Percentiles rank a stretch among this genome's conserved stretches.
phyloP scores from a whole-genome alignment of 805 yeast species.

The Grigorovia humatica region DNA sequence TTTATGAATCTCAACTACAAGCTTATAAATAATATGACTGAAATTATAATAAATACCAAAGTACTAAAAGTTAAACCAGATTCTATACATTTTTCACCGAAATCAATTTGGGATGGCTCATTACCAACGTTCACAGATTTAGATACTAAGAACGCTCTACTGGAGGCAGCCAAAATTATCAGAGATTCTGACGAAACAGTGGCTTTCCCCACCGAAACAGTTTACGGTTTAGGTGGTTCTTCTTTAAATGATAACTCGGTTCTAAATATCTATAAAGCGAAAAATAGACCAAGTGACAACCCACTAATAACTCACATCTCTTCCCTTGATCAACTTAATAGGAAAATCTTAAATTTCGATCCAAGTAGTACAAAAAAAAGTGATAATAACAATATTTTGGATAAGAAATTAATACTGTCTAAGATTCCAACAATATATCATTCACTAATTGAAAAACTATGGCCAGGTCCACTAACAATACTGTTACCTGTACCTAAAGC shows the following conservation, averaged over 20 bases:
- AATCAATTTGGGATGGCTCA: slow-evolving; percentile 29
- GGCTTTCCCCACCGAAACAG: slow-evolving; percentile 96
- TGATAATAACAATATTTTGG: too few species aligned
- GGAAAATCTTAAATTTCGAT: slow-evolving; percentile 39
- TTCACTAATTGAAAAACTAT: slow-evolving; percentile 54
- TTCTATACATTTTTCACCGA: slow-evolving; percentile 37
- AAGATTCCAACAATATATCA: slow-evolving; percentile 60
- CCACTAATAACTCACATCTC: slow-evolving; percentile 89
- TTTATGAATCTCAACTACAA: background rate
- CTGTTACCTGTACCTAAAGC: slow-evolving; percentile 49
- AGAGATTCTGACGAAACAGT: slow-evolving; percentile 48
- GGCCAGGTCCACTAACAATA: slow-evolving; percentile 97
- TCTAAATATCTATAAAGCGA: slow-evolving; percentile 68
- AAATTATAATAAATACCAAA: slow-evolving; percentile 24
- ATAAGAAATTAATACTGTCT: slow-evolving; percentile 11
- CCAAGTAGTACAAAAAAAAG: background rate
- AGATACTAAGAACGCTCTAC: slow-evolving; percentile 41
- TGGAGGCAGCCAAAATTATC: slow-evolving; percentile 50
- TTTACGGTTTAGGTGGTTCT: slow-evolving; percentile 90
- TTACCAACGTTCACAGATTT: slow-evolving; percentile 41
- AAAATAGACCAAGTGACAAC: slow-evolving; percentile 90
- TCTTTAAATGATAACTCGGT: slow-evolving; percentile 69
- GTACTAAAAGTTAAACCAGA: slow-evolving; percentile 46
- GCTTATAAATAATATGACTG: background rate
- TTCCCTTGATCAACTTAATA: slow-evolving; percentile 57